Evolutionary conservation across 192 early-diverging fungal species (phyloP), one percentile per base, ranked within the genome.

Genomic region (Dissophora globulifera): DNA sequence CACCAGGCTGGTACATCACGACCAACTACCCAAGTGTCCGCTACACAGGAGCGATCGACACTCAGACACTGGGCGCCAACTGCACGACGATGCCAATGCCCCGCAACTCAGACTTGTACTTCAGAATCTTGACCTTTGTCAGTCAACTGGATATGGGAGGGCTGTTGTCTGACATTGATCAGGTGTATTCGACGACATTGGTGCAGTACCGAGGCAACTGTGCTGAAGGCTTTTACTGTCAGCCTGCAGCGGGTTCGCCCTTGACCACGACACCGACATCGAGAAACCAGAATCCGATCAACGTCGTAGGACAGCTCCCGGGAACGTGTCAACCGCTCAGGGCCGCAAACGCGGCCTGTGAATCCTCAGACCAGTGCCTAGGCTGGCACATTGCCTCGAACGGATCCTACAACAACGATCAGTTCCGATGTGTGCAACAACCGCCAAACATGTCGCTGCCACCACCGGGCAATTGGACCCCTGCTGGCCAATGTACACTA

Each of bases 171-270:
- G 3, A 15, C 1, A 15, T 67, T 13, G 63, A 76, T 26, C 1
- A 2, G 10, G 0, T 12, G 0, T 76, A 47, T 46, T 32, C 29
- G 10, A 43, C 57, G 13, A 62, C 72, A 0, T 22, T 67, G 19
- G 43, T 76, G 7, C 62, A 67, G 15, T 76, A 59, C 47, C 50
- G 72, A 33, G 72, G 72, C 50, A 67, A 76, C 47, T 76, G 72
- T 13, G 57, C 45, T 4, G 58, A 76, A 17, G 31, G 19, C 20
- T 67, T 57, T 50, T 76, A 62, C 25, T 76, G 72, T 31, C 42
- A 30, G 20, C 72, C 72, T 3, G 16, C 45, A n/a, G 7, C 6
- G 35, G 35, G 7, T 38, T 6, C 13, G 35, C 6, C 6, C 35
- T 9, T 13, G 35, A 38, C 35, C 35, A 38, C 13, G 13, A 38